Evolutionary conservation across 2,329 filamentous ascomycete genomes (phyloP).

Genomic region (Emmonsia crescens): DNA sequence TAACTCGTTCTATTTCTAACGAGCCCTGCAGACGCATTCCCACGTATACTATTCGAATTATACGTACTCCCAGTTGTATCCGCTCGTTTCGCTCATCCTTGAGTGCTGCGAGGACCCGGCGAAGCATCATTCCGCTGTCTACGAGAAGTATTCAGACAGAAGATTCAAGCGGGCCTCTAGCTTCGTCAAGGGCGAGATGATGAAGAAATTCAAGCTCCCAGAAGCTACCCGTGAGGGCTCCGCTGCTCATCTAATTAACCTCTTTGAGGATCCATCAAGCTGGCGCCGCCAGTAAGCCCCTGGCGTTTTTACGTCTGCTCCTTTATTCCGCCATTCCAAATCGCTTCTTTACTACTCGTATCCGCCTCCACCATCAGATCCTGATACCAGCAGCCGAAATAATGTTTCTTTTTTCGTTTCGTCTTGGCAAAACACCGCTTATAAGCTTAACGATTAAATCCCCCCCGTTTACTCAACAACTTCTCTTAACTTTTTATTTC

Average conservation of each 20-base stretch:
- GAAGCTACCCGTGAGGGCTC: conserved; percentile 16
- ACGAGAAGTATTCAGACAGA: conserved; percentile 81
- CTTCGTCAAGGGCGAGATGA: conserved; percentile 66
- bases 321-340: neutral
- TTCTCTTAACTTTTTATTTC: neutral
- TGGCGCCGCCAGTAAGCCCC: conserved; percentile 11
- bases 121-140: conserved; percentile 77
- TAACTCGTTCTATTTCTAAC: neutral
- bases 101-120: conserved; percentile 76
- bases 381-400: neutral
- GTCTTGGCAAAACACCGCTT: neutral
- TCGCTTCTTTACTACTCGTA: neutral
- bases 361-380: too few species aligned
- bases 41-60: conserved; percentile 94
- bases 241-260: conserved; percentile 1
- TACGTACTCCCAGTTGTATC: conserved; percentile 71
- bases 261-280: conserved; percentile 2
- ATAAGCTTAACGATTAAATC: neutral
- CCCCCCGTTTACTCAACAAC: neutral
- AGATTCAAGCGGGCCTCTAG: conserved; percentile 75
- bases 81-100: conserved; percentile 64
- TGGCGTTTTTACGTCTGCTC: too few species aligned
- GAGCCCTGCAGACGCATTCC: conserved; percentile 52
- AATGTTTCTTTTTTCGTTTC: neutral
- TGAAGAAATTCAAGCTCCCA: conserved; percentile 47